Evolutionary conservation across 169 alveolate species (phyloP).

Genomic region (Plasmodium vinckei): DNA sequence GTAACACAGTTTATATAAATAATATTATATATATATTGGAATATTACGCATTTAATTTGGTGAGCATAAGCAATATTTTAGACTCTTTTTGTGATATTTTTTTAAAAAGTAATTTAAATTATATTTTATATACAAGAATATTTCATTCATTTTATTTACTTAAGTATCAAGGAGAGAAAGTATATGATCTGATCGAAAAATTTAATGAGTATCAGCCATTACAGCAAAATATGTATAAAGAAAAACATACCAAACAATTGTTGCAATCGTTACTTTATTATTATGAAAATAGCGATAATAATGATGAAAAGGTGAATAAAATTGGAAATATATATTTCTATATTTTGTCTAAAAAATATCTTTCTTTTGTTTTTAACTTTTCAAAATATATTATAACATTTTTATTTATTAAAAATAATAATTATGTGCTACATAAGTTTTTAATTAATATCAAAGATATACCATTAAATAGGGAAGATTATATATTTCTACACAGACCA

Average conservation of each 20-base stretch:
- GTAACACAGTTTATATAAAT: conserved; percentile 49
- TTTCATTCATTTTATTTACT: conserved; percentile 63
- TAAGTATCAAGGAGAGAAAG: conserved; percentile 15
- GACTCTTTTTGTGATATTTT: conserved; percentile 54
- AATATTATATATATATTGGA: conserved; percentile 68
- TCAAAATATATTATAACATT: conserved; percentile 68
- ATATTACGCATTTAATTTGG: conserved; percentile 69
- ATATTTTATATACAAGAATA: conserved; percentile 74
- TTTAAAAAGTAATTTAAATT: conserved; percentile 43
- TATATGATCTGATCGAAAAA: conserved; percentile 37
- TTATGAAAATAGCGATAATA: conserved; percentile 51
- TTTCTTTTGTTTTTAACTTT: conserved; percentile 74
- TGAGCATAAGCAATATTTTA: conserved; percentile 27
- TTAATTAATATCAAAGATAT: conserved; percentile 24
- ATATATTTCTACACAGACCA: conserved; percentile 58
- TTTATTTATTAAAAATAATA: conserved; percentile 64
- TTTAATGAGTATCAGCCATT: conserved; percentile 50
- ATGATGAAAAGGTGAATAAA: not conserved
- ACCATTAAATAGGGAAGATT: conserved; percentile 9
- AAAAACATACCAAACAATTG: conserved; percentile 40
- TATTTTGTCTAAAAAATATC: conserved; percentile 46
- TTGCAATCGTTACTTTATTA: conserved; percentile 42
- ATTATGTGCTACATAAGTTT: conserved; percentile 27
- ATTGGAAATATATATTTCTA: conserved; percentile 49
- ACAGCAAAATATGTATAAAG: conserved; percentile 68